phyloP scores from a whole-genome alignment of 139 green algal species.

The Coccomyxa sp. region DNA sequence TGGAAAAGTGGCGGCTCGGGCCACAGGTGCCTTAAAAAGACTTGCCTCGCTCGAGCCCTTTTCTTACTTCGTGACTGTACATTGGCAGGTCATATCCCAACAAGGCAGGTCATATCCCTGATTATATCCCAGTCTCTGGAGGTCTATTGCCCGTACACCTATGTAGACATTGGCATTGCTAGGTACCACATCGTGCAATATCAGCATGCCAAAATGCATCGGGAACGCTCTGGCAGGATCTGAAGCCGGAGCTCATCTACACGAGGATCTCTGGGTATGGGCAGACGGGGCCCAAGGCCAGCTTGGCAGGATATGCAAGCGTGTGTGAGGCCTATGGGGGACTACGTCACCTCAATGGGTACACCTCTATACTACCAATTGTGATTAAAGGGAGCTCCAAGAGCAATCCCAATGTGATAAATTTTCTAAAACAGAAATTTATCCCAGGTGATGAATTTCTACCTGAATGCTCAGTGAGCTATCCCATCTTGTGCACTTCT shows the following conservation, averaged over 20 bases:
- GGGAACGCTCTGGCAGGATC: slow-evolving; percentile 20
- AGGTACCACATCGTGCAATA: no score
- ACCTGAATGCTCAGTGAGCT: no score
- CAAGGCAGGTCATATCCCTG: background rate
- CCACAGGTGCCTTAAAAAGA: slow-evolving; percentile 22
- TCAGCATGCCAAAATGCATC: no score
- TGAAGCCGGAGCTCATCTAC: slow-evolving; percentile 60
- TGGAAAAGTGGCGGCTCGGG: slow-evolving; percentile 70
- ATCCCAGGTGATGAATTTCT: no score
- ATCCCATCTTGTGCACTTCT: no score
- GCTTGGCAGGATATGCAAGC: slow-evolving; percentile 25
- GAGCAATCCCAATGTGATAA: no score
- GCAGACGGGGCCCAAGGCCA: slow-evolving; percentile 57
- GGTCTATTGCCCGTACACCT: no score
- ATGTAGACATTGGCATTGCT: no score
- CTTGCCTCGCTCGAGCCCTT: no score
- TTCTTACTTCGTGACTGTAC: background rate
- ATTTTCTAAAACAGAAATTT: no score
- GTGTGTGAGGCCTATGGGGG: slow-evolving; percentile 9
- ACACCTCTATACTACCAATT: background rate
- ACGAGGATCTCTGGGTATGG: slow-evolving; percentile 73
- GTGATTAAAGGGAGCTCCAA: no score
- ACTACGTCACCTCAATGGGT: slow-evolving; percentile 48
- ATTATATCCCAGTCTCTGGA: no score
- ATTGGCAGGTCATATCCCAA: background rate